Percentiles rank a stretch among this genome's conserved stretches.
phyloP scores from a whole-genome alignment of 2,329 filamentous ascomycete species.

The Fusarium setosum region DNA sequence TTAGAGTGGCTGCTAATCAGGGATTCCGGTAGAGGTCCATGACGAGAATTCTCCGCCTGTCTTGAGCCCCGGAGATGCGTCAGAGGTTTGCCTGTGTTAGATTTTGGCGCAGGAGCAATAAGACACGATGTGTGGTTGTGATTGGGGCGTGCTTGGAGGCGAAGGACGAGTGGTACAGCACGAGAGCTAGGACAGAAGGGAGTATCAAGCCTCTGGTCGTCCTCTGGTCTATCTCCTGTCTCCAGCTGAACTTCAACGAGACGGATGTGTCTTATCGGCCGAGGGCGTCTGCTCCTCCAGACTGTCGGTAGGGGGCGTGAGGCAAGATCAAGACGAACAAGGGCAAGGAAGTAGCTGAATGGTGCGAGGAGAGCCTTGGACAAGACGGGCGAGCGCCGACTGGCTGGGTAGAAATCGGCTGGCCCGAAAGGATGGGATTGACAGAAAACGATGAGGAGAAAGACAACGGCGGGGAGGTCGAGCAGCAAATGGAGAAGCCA shows the following conservation, averaged over 20 bases:
- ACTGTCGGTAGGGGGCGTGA: constrained; percentile 31
- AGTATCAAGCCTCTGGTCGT: constrained; percentile 20
- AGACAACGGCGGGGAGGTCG: constrained; percentile 22
- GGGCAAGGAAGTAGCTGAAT: constrained; percentile 32
- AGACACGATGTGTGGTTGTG: constrained; percentile 40
- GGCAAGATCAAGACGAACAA: constrained; percentile 32
- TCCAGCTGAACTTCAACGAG: constrained; percentile 22
- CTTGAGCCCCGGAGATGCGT: constrained; percentile 36
- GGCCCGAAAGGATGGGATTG: constrained; percentile 40
- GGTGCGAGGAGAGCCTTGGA: constrained; percentile 28
- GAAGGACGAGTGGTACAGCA: constrained; percentile 24
- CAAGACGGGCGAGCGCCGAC: constrained; percentile 40
- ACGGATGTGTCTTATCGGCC: constrained; percentile 32
- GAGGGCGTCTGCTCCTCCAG: constrained; percentile 11
- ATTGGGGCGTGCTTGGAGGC: constrained; percentile 31
- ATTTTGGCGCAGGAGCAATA: constrained; percentile 39
- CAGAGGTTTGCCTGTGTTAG: constrained; percentile 38
- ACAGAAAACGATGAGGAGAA: constrained; percentile 37
- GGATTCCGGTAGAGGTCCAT: constrained; percentile 47
- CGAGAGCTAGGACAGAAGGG: constrained; percentile 19
- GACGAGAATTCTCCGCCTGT: constrained; percentile 52
- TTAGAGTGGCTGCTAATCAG: constrained; percentile 54
- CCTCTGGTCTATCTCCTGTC: constrained; percentile 22
- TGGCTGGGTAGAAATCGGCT: constrained; percentile 36
- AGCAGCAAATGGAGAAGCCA: constrained; percentile 28